phyloP scores from a whole-genome alignment of 2,329 filamentous ascomycete species.

The Aspergillus fructus region DNA sequence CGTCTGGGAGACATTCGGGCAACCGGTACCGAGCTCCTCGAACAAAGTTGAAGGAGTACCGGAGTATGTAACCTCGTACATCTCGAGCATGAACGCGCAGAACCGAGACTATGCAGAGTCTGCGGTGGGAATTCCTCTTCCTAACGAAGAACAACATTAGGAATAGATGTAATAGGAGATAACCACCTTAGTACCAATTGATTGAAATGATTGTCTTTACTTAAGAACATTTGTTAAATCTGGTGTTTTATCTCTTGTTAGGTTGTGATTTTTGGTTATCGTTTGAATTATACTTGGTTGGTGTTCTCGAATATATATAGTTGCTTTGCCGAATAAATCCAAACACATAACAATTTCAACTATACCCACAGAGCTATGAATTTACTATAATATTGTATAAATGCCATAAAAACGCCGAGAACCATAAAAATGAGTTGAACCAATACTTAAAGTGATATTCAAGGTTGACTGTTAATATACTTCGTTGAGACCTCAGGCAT shows the following conservation, averaged over 20 bases:
- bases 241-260: too few species aligned
- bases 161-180: neutral
- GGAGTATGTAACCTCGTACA: constrained; percentile 58
- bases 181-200: too few species aligned
- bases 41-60: constrained; percentile 63
- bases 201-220: too few species aligned
- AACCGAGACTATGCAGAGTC: constrained; percentile 44
- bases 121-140: constrained; percentile 29
- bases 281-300: too few species aligned
- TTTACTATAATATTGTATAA: neutral
- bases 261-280: too few species aligned
- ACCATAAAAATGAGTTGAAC: neutral
- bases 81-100: constrained; percentile 48
- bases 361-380: too few species aligned
- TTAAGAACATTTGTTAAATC: too few species aligned
- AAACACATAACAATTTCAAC: too few species aligned
- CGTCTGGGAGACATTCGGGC: constrained; percentile 62
- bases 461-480: neutral
- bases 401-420: neutral
- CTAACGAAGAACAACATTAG: constrained; percentile 31
- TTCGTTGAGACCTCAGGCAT: neutral
- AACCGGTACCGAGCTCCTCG: constrained; percentile 60
- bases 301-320: too few species aligned
- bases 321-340: too few species aligned
- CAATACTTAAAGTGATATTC: neutral